Evolutionary conservation across 306 rosid species (phyloP), one percentile per base, ranked within the genome.

Genomic region (Boehmeria nivea): DNA sequence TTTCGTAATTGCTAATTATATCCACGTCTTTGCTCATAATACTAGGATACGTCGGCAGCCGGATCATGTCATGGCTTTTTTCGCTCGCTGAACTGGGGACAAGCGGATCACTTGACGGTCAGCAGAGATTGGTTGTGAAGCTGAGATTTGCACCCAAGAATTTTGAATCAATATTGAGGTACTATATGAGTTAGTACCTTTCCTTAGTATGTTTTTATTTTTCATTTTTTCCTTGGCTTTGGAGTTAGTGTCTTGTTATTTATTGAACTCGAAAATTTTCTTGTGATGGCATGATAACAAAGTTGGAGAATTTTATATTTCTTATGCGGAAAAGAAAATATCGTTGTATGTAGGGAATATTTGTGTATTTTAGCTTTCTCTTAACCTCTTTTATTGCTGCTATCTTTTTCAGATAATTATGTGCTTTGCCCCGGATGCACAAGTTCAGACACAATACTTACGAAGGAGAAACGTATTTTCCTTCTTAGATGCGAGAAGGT

Each of bases 401-500:
- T 57, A 6, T 53, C 44, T 65, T 45, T 68, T 53, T 66, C 81
- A 87, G 96, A 87, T 65, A 96, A 91, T 44, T 89, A 89, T 66
- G 95, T 85, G 49, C 85, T 85, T 64, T 85, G 95, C 69, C 24
- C 85, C 43, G 97, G 97, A 59, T 89, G 95, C 82, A 89, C 85
- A 71, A 84, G 96, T 70, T 96, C 96, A 0, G 98, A 91, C 80
- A 91, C 98, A 6, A 82, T 87, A 51, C 96, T 91, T 48, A 65
- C 94, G 3, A 91, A 91, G 87, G 98, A 91, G 79, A 91, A 91
- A 36, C 96, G 98, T 26, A 78, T 91, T 9, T 91, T 87, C 83
- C 87, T 91, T 73, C 98, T 87, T 46, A 86, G 98, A 64, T 91
- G 98, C 52, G 96, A 91, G 66, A 91, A 84, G 96, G 98, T 91